A percentile compares a stretch with the other conserved stretches of the same genome.
Evolutionary conservation across 1,284 basidiomycete species (phyloP).

Genomic region (Athelia psychrophila): DNA sequence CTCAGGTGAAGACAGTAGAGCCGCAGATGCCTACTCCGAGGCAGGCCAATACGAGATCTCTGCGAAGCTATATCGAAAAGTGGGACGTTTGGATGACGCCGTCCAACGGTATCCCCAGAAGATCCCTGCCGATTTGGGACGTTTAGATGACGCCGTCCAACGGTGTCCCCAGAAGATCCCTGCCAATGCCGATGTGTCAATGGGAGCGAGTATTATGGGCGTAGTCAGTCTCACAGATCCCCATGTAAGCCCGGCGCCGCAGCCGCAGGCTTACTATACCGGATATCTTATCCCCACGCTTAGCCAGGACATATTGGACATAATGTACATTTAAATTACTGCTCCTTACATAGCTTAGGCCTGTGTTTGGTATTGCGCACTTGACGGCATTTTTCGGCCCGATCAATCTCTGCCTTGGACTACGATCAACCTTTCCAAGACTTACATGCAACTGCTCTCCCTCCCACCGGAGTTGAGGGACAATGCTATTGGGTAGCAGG

Average conservation of each 20-base stretch:
- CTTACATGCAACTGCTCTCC: conserved; percentile 66
- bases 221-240: too few relatives aligned
- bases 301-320: too few relatives aligned
- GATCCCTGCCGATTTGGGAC: conserved; percentile 33
- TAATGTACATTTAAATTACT: too few relatives aligned
- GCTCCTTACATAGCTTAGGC: too few relatives aligned
- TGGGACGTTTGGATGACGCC: conserved; percentile 51
- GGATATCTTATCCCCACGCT: too few relatives aligned
- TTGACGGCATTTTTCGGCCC: too few relatives aligned
- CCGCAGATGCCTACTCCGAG: conserved; percentile 42
- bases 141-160: conserved; percentile 53
- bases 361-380: too few relatives aligned
- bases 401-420: too few relatives aligned
- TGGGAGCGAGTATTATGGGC: too few relatives aligned
- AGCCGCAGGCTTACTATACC: too few relatives aligned
- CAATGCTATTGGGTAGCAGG: conserved; percentile 89
- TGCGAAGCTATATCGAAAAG: conserved; percentile 45
- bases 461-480: conserved; percentile 74
- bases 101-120: conserved; percentile 30
- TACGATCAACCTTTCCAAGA: conserved; percentile 90
- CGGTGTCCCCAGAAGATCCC: conserved; percentile 29
- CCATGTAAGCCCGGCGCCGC: too few relatives aligned
- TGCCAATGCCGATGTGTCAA: too few relatives aligned
- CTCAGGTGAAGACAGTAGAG: conserved; percentile 36
- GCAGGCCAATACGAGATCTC: conserved; percentile 44